Evolutionary conservation across 257 asterid species (phyloP), one percentile per base, ranked within the genome.

Genomic region (Nicotiana sylvestris): DNA sequence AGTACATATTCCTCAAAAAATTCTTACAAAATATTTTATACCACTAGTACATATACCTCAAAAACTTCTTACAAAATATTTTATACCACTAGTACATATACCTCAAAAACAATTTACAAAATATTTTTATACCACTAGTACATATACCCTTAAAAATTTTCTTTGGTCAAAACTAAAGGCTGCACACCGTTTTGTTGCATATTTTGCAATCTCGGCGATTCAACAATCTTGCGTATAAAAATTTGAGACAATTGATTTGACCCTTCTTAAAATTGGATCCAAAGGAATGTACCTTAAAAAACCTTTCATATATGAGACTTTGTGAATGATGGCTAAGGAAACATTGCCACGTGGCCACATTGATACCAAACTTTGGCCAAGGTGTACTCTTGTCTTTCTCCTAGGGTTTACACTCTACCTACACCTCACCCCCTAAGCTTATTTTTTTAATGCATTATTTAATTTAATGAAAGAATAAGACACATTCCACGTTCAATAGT

Each of bases 291-390:
- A 7, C 49, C 49, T 43, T 43, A 7, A 8, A 39, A 43, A 43
- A 43, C 49, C 49, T 43, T 43, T 43, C 11, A 1, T 7, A 43
- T 43, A 43, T 43, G 49, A 43, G 49, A 43, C 49, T 43, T 70
- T 70, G n/a, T 70, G 1, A 35, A 70, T 27, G 78, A 70, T 11
- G 58, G 58, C 78, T 69, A 69, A 70, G 33, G 78, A 70, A 21
- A 4, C 3, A 70, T n/a, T 72, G 39, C 79, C 79, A 72, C 79
- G 46, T 72, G 61, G 55, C 61, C 80, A 74, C 15, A 74, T 25
- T 49, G 43, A 74, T 21, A 49, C 57, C 62, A 74, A 49, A 49
- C 18, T 74, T 74, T 49, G 62, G 39, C 39, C 25, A 46, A 46
- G 25, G 25, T 25, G 68, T 64, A 5, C 27, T 72, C 35, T 46